Percentiles rank a stretch among this genome's conserved stretches.
phyloP scores from a whole-genome alignment of 345 rosid species.

The Lenwebbia sp. region DNA sequence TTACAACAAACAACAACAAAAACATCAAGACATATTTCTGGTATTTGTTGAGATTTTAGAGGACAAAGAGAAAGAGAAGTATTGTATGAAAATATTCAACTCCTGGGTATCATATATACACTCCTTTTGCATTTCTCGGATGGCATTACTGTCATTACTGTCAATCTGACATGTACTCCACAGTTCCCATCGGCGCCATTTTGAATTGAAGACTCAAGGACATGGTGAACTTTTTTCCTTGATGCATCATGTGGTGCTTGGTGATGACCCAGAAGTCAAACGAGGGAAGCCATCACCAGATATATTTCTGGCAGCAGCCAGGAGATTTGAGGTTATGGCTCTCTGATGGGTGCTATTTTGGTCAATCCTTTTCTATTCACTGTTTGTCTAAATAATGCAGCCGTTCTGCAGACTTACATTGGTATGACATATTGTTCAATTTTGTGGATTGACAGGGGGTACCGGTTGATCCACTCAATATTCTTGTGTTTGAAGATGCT shows the following conservation, averaged over 20 bases:
- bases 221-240: slow-evolving; percentile 71
- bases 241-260: slow-evolving; percentile 90
- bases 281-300: slow-evolving; percentile 92
- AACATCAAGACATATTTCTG: not conserved
- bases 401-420: not conserved
- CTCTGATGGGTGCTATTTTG: not conserved
- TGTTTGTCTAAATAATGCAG: not conserved
- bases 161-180: not conserved
- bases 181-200: slow-evolving; percentile 78
- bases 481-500: slow-evolving; percentile 90
- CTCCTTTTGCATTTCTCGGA: not conserved
- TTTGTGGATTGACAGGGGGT: slow-evolving; percentile 40
- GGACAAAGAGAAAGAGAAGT: not conserved
- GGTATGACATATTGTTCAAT: not conserved
- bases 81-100: not conserved
- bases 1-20: not conserved
- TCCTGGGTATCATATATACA: not conserved
- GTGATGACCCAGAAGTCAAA: slow-evolving; percentile 95
- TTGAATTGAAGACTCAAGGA: slow-evolving; percentile 67
- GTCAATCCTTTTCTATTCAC: not conserved
- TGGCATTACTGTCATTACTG: not conserved
- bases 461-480: slow-evolving; percentile 37
- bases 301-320: slow-evolving; percentile 76
- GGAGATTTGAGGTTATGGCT: slow-evolving; percentile 73
- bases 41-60: not conserved